Evolutionary conservation across 192 early-diverging fungal species (phyloP).

Genomic region (Backusella westeae): DNA sequence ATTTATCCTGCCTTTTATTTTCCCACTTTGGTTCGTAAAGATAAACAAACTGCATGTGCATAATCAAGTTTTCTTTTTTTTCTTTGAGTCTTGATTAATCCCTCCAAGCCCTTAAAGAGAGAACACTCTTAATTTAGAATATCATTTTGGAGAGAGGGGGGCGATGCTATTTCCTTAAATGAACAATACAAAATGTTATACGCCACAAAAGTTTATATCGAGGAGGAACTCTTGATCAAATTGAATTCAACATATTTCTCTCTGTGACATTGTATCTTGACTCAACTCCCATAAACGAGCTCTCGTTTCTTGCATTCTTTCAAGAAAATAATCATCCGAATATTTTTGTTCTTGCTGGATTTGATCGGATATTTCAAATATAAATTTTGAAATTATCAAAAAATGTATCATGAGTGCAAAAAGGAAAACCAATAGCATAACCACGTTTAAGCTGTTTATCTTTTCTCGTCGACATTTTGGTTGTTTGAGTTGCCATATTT

Average conservation of each 20-base stretch:
- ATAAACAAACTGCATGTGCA: not conserved
- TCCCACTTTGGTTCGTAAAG: not conserved
- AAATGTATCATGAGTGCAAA: not conserved
- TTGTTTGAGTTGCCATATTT: not conserved
- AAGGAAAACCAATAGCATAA: not conserved
- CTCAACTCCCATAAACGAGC: not conserved
- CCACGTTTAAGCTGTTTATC: not conserved
- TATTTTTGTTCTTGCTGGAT: not conserved
- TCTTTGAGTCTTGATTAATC: not conserved
- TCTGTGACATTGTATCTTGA: not conserved
- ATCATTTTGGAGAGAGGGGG: not conserved
- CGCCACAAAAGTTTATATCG: not conserved
- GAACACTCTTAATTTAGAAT: not conserved
- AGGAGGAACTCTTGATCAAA: not conserved
- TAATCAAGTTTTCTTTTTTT: conserved; percentile 2
- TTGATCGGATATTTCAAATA: not conserved
- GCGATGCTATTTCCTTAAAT: not conserved
- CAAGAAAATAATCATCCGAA: not conserved
- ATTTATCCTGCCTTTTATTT: not conserved
- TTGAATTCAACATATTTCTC: not conserved
- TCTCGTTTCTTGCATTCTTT: not conserved
- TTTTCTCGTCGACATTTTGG: too few species aligned
- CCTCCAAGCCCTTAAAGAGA: not conserved
- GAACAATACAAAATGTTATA: not conserved
- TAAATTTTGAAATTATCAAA: not conserved